These are phyloP conservation scores for Tubosaeta sp. DNA, from an alignment of 768 basidiomycete genomes.

Conservation along the genomic window DNA sequence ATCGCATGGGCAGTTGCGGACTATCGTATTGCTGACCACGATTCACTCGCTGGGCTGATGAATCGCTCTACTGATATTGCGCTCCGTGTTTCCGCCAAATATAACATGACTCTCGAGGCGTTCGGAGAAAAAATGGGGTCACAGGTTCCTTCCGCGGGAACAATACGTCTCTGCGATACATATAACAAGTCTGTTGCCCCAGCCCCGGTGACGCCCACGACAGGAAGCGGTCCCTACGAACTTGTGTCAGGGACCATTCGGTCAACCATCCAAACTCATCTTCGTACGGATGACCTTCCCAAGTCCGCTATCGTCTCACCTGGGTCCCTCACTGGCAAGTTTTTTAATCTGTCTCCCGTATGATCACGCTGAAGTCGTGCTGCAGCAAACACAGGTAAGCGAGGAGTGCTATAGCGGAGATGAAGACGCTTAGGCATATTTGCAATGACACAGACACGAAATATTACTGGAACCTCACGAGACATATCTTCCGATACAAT, in stretches of 20 bases:
- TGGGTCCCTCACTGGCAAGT: constrained; percentile 22
- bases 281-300: constrained; percentile 21
- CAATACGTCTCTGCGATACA: constrained; percentile 35
- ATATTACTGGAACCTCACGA: constrained; percentile 43
- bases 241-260: constrained; percentile 43
- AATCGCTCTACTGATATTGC: constrained; percentile 8
- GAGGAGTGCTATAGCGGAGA: constrained; percentile 14
- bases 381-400: constrained; percentile 23
- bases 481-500: constrained; percentile 45
- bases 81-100: constrained; percentile 21
- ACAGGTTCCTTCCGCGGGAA: constrained; percentile 30
- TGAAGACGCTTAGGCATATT: constrained; percentile 16
- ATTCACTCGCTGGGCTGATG: constrained; percentile 13
- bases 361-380: constrained; percentile 3
- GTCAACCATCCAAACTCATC: constrained; percentile 33
- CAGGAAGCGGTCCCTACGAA: constrained; percentile 33
- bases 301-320: constrained; percentile 35
- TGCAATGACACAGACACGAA: constrained; percentile 34
- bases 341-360: neutral
- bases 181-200: constrained; percentile 35
- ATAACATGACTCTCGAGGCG: constrained; percentile 40
- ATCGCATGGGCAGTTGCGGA: constrained; percentile 34
- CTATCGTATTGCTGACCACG: constrained; percentile 33
- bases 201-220: constrained; percentile 40
- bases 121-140: constrained; percentile 34